Conservation (phyloP, 345 rosid genomes). For the Rhodomyrtus tomentosa region DNA sequence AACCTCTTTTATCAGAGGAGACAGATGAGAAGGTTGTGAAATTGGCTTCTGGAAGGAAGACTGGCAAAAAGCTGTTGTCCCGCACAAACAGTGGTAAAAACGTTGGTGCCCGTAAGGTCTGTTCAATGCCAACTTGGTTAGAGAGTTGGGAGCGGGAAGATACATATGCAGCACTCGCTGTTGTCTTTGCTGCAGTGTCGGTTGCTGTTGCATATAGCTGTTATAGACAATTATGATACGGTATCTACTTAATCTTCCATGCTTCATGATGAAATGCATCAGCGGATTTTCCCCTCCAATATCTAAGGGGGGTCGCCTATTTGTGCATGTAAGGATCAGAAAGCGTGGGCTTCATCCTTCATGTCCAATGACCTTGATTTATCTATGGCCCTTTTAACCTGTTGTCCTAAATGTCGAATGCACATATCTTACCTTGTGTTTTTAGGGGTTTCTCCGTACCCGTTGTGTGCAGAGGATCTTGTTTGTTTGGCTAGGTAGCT, state of each 20-base stretch:
- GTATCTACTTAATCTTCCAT: neutral
- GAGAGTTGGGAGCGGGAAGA: constrained; percentile 91
- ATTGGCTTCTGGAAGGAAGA: constrained; percentile 31
- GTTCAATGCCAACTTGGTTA: constrained; percentile 50
- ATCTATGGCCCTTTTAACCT: neutral
- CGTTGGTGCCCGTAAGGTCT: constrained; percentile 19
- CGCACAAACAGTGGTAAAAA: constrained; percentile 29
- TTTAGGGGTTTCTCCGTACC: neutral
- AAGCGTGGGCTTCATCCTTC: neutral
- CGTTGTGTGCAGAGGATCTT: neutral
- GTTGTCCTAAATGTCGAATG: neutral
- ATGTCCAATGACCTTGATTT: neutral
- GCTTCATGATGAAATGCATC: neutral
- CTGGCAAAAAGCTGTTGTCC: constrained; percentile 16
- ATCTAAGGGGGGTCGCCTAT: neutral
- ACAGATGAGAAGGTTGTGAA: constrained; percentile 10
- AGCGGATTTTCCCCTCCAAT: neutral
- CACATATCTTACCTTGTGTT: neutral
- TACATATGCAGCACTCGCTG: constrained; percentile 75
- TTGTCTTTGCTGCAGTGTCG: constrained; percentile 66
- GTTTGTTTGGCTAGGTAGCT: neutral
- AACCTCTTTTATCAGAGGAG: constrained; percentile 12
- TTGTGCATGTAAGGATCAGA: neutral
- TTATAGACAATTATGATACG: constrained; percentile 34
- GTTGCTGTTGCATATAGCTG: constrained; percentile 64